Evolutionary conservation across 2,329 filamentous ascomycete species (phyloP).

Genomic region (Lasiodiplodia theobromae): DNA sequence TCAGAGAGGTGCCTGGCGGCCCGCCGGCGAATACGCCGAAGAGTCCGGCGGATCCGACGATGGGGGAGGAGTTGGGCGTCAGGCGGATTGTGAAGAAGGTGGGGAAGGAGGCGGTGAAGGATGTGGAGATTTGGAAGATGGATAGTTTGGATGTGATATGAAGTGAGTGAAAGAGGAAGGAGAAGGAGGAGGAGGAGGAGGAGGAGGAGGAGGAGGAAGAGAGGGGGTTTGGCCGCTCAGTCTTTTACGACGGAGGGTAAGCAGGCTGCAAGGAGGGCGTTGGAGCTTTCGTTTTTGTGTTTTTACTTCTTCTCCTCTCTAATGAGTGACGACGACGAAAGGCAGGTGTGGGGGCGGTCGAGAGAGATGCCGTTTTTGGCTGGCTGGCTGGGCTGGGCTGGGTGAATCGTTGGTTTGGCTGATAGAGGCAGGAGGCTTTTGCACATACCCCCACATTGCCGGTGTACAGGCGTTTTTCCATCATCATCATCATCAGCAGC

Average conservation of each 20-base stretch:
- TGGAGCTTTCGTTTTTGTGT: not conserved
- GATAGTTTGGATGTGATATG: constrained; percentile 45
- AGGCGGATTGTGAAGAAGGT: constrained; percentile 41
- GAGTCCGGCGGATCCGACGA: constrained; percentile 37
- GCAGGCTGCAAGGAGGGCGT: too few species aligned
- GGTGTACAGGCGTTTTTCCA: constrained; percentile 1
- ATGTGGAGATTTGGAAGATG: constrained; percentile 55
- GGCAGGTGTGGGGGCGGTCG: too few species aligned
- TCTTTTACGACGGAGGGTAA: too few species aligned
- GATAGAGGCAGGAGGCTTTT: not conserved
- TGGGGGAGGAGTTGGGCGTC: constrained; percentile 15
- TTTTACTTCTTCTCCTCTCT: not conserved
- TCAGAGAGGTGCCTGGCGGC: constrained; percentile 34
- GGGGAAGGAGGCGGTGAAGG: constrained; percentile 45
- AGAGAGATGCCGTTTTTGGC: too few species aligned
- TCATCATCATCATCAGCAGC: too few species aligned
- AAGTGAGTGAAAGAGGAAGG: not conserved
- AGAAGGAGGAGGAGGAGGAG: not conserved
- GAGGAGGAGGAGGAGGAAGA: too few species aligned
- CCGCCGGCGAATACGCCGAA: constrained; percentile 16
- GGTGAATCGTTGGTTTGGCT: not conserved
- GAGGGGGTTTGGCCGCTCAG: not conserved
- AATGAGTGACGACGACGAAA: not conserved
- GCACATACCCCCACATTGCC: not conserved
- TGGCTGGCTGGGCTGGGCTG: not conserved